These are phyloP conservation scores for Xerocomus amazonicus DNA, from an alignment of 1,284 basidiomycete species.

Conservation along the genomic window DNA sequence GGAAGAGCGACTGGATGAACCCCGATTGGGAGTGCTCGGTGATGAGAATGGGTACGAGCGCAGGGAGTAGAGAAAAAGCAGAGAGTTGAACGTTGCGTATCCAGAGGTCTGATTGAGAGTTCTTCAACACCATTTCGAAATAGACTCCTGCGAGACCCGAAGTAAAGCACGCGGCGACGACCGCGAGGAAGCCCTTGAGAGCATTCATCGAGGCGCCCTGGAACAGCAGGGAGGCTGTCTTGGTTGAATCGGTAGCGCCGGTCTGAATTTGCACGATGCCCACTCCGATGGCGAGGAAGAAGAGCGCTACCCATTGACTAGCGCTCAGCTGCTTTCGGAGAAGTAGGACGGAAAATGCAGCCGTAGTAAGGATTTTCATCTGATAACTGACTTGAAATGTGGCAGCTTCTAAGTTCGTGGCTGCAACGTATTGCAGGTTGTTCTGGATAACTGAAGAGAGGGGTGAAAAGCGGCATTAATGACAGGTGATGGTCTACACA, in stretches of 20 bases:
- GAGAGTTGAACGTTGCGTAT: constrained; percentile 96
- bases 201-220: constrained; percentile 66
- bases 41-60: constrained; percentile 80
- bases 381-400: constrained; percentile 96
- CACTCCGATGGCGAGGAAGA: constrained; percentile 87
- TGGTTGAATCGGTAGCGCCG: constrained; percentile 34
- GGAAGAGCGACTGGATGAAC: constrained; percentile 51
- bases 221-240: constrained; percentile 33
- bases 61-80: constrained; percentile 89
- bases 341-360: constrained; percentile 87
- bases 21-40: constrained; percentile 39
- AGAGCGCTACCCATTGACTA: constrained; percentile 80
- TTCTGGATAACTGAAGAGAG: constrained; percentile 75
- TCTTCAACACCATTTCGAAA: constrained; percentile 97
- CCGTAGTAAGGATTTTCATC: constrained; percentile 98
- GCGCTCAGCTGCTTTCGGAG: constrained; percentile 77
- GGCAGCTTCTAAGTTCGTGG: constrained; percentile 88
- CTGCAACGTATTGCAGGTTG: constrained; percentile 93
- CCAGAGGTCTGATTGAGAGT: constrained; percentile 87
- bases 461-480: not conserved
- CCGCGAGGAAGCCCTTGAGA: constrained; percentile 82
- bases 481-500: constrained; percentile 14
- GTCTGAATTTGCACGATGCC: constrained; percentile 91
- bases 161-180: constrained; percentile 89
- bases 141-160: constrained; percentile 98